A percentile compares a stretch with the other conserved stretches of the same genome.
These are phyloP conservation scores for Ilyonectria sp. DNA, from an alignment of 2,329 filamentous ascomycete genomes.

Conservation along the genomic window DNA sequence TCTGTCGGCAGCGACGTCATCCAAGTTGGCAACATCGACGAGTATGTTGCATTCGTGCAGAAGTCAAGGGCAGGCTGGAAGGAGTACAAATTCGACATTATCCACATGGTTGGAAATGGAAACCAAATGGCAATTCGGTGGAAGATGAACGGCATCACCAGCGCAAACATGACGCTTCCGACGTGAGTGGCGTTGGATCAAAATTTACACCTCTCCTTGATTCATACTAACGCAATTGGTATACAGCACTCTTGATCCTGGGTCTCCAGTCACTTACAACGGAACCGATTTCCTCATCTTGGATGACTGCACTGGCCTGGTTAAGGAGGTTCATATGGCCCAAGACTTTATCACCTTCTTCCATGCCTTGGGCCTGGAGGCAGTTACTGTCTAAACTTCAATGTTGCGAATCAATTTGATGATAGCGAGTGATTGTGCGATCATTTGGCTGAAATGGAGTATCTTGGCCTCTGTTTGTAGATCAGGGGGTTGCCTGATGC, in stretches of 20 bases:
- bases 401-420: background rate
- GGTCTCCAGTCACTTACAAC: conserved; percentile 15
- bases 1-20: conserved; percentile 2
- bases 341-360: conserved; percentile 26
- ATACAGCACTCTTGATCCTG: conserved; percentile 4
- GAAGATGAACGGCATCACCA: conserved; percentile 23
- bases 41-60: conserved; percentile 13
- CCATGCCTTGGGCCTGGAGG: conserved; percentile 11
- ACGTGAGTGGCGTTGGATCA: conserved; percentile 2
- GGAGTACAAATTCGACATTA: conserved; percentile 16
- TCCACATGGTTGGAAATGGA: background rate
- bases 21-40: background rate
- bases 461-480: background rate
- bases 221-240: background rate
- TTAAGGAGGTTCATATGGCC: conserved; percentile 24
- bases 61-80: conserved; percentile 18
- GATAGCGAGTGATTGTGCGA: background rate
- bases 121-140: conserved; percentile 13
- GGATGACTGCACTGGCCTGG: conserved; percentile 21
- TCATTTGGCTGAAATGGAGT: background rate
- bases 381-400: conserved; percentile 4
- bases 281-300: conserved; percentile 15
- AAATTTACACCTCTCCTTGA: background rate
- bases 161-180: conserved; percentile 15
- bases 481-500: no score